Percentiles rank a stretch among this genome's conserved stretches.
Evolutionary conservation across 1,139 yeast genomes (phyloP).

Genomic region (Kurtzmaniella quercitrusa): DNA sequence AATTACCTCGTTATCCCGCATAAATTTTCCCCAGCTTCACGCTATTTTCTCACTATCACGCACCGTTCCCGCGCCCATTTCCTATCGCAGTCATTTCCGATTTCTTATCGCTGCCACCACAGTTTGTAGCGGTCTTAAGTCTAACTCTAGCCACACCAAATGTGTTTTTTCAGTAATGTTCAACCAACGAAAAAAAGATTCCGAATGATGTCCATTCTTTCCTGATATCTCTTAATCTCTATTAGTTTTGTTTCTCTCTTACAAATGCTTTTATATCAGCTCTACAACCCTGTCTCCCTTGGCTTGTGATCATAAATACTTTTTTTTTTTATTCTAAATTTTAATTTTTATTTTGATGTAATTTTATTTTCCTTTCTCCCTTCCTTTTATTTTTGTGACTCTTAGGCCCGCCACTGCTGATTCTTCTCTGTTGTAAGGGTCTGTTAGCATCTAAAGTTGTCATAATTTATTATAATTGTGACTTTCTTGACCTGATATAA

Average conservation of each 20-base stretch:
- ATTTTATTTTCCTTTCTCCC: not conserved
- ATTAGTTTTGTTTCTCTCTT: no score
- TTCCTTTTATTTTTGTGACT: not conserved
- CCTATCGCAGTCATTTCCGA: not conserved
- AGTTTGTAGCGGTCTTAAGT: not conserved
- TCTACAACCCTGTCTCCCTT: not conserved
- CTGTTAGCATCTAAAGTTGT: not conserved
- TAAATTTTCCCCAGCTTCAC: no score
- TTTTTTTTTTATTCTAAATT: not conserved
- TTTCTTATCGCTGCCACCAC: not conserved
- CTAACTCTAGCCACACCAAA: not conserved
- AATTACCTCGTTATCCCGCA: no score
- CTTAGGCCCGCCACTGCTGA: not conserved
- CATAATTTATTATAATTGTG: no score
- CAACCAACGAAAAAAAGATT: no score
- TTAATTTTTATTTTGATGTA: not conserved
- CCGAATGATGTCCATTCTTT: no score
- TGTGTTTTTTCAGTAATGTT: not conserved
- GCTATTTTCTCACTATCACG: not conserved
- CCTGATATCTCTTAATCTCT: no score
- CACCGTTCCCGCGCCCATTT: not conserved
- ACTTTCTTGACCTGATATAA: no score
- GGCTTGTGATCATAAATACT: not conserved
- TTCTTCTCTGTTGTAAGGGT: not conserved
- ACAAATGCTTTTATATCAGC: no score